Evolutionary conservation across 1,139 yeast genomes (phyloP).

Genomic region (Lodderomyces margitis): DNA sequence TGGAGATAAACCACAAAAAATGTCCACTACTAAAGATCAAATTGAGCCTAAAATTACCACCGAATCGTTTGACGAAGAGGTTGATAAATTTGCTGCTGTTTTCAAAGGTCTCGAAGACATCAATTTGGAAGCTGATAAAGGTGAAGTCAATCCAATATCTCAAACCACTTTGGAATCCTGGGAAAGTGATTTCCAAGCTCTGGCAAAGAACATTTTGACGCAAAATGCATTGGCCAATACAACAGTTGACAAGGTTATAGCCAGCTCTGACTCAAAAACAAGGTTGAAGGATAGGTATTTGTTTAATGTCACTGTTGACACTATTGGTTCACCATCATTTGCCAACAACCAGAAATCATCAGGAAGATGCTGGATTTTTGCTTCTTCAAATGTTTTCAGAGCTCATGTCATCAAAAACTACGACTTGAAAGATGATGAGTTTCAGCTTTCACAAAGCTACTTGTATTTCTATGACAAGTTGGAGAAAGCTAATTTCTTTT

Average conservation of each 20-base stretch:
- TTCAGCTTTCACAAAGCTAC: slow-evolving; percentile 66
- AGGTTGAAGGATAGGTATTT: slow-evolving; percentile 42
- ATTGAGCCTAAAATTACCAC: neutral
- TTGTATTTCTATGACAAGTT: slow-evolving; percentile 35
- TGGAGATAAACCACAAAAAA: slow-evolving; percentile 3
- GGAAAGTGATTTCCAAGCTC: slow-evolving; percentile 48
- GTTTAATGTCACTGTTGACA: slow-evolving; percentile 59
- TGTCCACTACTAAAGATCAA: neutral
- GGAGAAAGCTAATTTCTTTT: slow-evolving; percentile 61
- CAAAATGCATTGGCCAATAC: slow-evolving; percentile 57
- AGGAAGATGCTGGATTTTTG: slow-evolving; percentile 89
- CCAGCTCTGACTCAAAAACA: slow-evolving; percentile 22
- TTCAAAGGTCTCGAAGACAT: slow-evolving; percentile 10
- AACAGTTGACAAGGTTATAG: slow-evolving; percentile 45
- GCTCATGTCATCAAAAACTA: slow-evolving; percentile 59
- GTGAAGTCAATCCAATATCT: slow-evolving; percentile 27
- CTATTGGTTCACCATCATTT: slow-evolving; percentile 60
- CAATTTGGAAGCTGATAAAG: neutral
- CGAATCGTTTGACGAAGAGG: slow-evolving; percentile 1
- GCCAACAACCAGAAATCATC: slow-evolving; percentile 69
- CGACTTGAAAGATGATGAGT: slow-evolving; percentile 55
- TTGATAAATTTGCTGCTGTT: slow-evolving; percentile 6
- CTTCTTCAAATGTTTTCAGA: slow-evolving; percentile 72
- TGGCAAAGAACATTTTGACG: slow-evolving; percentile 58
- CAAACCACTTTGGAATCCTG: slow-evolving; percentile 40